Base-by-base conservation (phyloP, 1,284 basidiomycete genomes). In the Microbotryum intermedium region DNA sequence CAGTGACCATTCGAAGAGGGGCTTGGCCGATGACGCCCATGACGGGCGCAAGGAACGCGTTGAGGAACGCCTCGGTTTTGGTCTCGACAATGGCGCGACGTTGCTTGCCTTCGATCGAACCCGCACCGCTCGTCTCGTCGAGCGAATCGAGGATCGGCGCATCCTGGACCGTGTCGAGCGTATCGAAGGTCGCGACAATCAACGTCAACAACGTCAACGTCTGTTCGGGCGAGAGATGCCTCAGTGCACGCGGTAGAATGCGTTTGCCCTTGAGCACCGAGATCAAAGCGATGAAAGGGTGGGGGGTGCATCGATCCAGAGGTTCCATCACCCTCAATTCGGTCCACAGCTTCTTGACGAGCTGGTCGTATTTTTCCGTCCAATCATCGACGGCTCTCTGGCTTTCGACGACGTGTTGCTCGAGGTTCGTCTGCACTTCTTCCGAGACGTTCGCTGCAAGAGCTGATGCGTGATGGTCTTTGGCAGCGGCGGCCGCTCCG, bases 231-330 rank as follows among this genome's bases (percentile, higher is more conserved):
- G 82, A 82, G 26, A 98, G 80, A 70, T 93, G 87, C n/a, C 92
- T 85, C 21, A 90, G 84, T 5, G 93, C 83, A 43, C 95, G 85
- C 4, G 91, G 88, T 46, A 99, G 80, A 23, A 99, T 81, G 63
- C 85, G 85, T 78, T 97, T 97, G 61, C 95, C 95, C 77, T 99
- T 99, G 67, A 84, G 82, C 3, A 89, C 86, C 42, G 82, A 83
- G 50, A 99, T 80, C 47, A 99, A 80, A 2, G 92, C 91, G 69
- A 98, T 86, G 77, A 99, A 97, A 0, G 95, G 95, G 77, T 98
- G 95, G 6, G 94, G 94, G 64, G 88, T 81, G 72, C 90, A 92
- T 43, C 90, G 87, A 73, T 93, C 91, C 13, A 98, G 81, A 28
- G 92, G 91, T 49, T 90, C 87, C 79, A 90, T 84, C 25, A 97